Percentiles rank a stretch among this genome's conserved stretches.
Conservation (phyloP, 1,139 yeast genomes). For the Candida smagusa region DNA sequence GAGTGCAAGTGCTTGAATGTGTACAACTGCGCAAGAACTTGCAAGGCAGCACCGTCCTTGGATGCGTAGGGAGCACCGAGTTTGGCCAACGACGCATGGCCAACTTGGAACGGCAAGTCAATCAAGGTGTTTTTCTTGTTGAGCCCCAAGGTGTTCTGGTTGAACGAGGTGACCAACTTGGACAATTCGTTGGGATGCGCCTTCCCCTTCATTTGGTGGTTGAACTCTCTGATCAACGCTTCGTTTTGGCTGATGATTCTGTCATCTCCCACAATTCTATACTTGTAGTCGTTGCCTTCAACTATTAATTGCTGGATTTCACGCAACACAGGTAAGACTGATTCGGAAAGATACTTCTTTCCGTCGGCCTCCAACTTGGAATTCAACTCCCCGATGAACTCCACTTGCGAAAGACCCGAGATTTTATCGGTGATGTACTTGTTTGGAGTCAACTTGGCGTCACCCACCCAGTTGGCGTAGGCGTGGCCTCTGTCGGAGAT, state of each 20-base stretch:
- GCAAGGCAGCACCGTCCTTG: slow-evolving; percentile 81
- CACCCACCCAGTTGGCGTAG: slow-evolving; percentile 69
- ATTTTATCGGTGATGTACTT: slow-evolving; percentile 61
- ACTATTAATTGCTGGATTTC: slow-evolving; percentile 50
- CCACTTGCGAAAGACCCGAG: slow-evolving; percentile 73
- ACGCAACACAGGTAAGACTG: slow-evolving; percentile 62
- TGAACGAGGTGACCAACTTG: slow-evolving; percentile 9
- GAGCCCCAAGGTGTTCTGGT: slow-evolving; percentile 10
- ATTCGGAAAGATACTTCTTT: slow-evolving; percentile 46
- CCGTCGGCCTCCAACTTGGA: slow-evolving; percentile 47
- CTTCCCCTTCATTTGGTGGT: slow-evolving; percentile 11
- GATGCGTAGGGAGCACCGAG: slow-evolving; percentile 66
- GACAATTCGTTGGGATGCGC: slow-evolving; percentile 2
- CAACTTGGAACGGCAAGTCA: slow-evolving; percentile 84
- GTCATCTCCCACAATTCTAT: slow-evolving; percentile 60
- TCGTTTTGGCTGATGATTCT: slow-evolving; percentile 41
- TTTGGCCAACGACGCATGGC: slow-evolving; percentile 71
- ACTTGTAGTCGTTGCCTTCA: slow-evolving; percentile 34
- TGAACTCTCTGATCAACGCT: slow-evolving; percentile 35
- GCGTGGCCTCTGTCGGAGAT: slow-evolving; percentile 89
- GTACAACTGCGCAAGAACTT: slow-evolving; percentile 74
- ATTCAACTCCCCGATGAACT: slow-evolving; percentile 63
- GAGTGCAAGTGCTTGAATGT: slow-evolving; percentile 84
- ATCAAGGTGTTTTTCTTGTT: slow-evolving; percentile 42
- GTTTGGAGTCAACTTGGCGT: slow-evolving; percentile 59